Evolutionary conservation across 2,329 filamentous ascomycete species (phyloP).

Genomic region (Plenodomus lindquistii): DNA sequence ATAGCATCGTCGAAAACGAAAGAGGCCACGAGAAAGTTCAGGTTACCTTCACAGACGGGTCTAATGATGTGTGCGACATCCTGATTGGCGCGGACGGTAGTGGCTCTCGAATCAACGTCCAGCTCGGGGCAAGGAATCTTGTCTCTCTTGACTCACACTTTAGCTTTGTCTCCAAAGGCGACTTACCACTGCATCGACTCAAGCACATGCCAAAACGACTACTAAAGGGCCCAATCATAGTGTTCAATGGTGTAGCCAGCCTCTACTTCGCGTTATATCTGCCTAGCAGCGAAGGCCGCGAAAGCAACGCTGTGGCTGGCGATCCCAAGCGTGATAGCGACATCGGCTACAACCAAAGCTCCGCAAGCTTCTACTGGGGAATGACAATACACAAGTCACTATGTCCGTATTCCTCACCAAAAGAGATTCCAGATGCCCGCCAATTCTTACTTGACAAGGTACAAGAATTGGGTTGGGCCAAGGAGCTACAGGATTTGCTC

Average conservation of each 20-base stretch:
- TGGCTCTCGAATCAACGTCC: not conserved
- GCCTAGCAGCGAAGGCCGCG: too few relatives aligned
- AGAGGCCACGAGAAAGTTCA: not conserved
- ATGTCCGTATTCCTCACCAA: too few relatives aligned
- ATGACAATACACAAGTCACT: too few relatives aligned
- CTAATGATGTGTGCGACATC: constrained; percentile 1
- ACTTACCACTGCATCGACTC: not conserved
- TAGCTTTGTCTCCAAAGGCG: not conserved
- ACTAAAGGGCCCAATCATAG: not conserved
- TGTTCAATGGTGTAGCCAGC: not conserved
- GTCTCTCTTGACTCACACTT: not conserved
- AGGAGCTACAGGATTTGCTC: not conserved
- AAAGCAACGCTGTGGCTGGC: too few relatives aligned
- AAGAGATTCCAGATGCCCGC: too few relatives aligned
- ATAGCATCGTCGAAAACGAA: not conserved
- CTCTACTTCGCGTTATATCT: too few relatives aligned
- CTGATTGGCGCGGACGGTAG: constrained; percentile 2
- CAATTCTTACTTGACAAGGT: too few relatives aligned
- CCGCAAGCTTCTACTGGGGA: too few relatives aligned
- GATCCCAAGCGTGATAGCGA: too few relatives aligned
- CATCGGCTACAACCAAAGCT: too few relatives aligned
- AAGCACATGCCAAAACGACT: not conserved
- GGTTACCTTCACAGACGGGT: constrained; percentile 1
- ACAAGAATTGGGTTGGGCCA: too few relatives aligned
- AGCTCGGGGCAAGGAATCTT: not conserved